These are phyloP conservation scores for Claviceps paspali DNA, from an alignment of 2,329 filamentous ascomycete species.

Conservation along the genomic window DNA sequence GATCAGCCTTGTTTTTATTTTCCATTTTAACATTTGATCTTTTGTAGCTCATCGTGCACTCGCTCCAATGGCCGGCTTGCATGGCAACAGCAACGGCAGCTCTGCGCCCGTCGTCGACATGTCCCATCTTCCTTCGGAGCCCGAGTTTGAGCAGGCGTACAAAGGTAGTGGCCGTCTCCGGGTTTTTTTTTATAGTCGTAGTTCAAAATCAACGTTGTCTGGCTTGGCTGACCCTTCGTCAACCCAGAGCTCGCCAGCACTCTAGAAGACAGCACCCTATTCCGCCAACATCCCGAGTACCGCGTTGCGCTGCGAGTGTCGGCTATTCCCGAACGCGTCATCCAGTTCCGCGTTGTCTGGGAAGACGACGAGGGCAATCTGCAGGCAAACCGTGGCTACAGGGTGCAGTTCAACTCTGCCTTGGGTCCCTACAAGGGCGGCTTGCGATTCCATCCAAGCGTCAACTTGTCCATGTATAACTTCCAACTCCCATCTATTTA, in stretches of 20 bases:
- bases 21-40: too few species aligned
- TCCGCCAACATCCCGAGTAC: slow-evolving; percentile 90
- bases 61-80: too few species aligned
- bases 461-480: slow-evolving; percentile 56
- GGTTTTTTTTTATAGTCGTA: too few species aligned
- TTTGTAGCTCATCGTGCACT: too few species aligned
- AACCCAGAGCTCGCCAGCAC: slow-evolving; percentile 75
- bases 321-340: slow-evolving; percentile 83
- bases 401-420: slow-evolving; percentile 97
- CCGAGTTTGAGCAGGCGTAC: slow-evolving; percentile 98
- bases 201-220: too few species aligned
- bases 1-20: too few species aligned
- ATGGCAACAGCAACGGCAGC: slow-evolving; percentile 3
- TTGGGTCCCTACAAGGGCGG: slow-evolving; percentile 97
- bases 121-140: slow-evolving; percentile 76
- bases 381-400: slow-evolving; percentile 88
- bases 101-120: slow-evolving; percentile 30
- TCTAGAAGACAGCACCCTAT: slow-evolving; percentile 85
- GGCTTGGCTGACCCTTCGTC: background rate
- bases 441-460: slow-evolving; percentile 82
- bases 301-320: slow-evolving; percentile 75
- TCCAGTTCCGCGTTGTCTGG: slow-evolving; percentile 97
- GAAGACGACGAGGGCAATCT: slow-evolving; percentile 82
- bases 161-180: slow-evolving; percentile 41
- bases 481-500: too few species aligned